Percentiles rank a stretch among this genome's conserved stretches.
phyloP scores from a whole-genome alignment of 495 filamentous ascomycete genomes.

The Trichoderma parareesei region DNA sequence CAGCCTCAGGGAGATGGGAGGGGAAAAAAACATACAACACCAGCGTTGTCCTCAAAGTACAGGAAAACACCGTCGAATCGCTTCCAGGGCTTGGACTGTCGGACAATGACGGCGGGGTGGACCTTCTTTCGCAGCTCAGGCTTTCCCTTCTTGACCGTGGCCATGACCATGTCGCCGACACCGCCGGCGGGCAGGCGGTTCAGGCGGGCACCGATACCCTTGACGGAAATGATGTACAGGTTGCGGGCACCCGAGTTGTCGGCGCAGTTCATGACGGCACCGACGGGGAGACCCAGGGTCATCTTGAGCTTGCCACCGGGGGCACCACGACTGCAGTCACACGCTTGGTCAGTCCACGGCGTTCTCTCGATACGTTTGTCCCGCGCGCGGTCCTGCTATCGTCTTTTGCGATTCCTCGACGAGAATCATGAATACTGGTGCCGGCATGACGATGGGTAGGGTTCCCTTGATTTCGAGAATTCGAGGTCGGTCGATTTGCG shows the following conservation, averaged over 20 bases:
- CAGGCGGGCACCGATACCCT: conserved; percentile 95
- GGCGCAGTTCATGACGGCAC: conserved; percentile 93
- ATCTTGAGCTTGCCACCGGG: conserved; percentile 99
- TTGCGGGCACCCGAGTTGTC: conserved; percentile 99
- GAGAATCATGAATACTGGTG: background rate
- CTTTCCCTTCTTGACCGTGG: conserved; percentile 99
- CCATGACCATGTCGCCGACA: conserved; percentile 99
- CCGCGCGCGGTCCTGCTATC: conserved; percentile 12
- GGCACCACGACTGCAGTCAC: conserved; percentile 64
- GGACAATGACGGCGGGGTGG: conserved; percentile 90
- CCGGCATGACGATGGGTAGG: background rate
- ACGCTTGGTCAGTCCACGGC: conserved; percentile 3
- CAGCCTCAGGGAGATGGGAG: background rate
- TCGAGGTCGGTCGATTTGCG: background rate
- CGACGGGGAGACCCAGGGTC: conserved; percentile 98
- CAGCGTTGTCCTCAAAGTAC: conserved; percentile 99
- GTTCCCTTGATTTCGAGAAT: background rate
- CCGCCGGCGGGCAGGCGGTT: conserved; percentile 96
- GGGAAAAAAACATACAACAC: conserved; percentile 64
- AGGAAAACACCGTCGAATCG: conserved; percentile 94
- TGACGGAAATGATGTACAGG: conserved; percentile 99
- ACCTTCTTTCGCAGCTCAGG: conserved; percentile 95
- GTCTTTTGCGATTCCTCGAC: conserved; percentile 1
- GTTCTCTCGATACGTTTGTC: background rate
- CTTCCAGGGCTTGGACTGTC: conserved; percentile 98